Base-by-base conservation (phyloP, 805 yeast species). In the Nakazawaea ambrosiae region DNA sequence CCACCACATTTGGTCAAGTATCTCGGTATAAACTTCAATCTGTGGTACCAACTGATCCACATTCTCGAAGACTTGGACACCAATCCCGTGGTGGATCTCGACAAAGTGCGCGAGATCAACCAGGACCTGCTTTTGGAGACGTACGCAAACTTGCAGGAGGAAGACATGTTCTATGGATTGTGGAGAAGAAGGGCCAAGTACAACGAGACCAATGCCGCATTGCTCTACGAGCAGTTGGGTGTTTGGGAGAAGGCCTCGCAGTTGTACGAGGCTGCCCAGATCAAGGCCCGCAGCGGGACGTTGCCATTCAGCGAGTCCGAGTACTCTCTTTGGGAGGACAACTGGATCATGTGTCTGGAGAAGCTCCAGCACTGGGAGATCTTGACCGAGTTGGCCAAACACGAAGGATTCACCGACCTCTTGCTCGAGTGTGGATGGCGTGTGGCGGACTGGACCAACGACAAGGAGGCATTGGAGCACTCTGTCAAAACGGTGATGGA, bases 351-450 rank as follows among this genome's bases (percentile, higher is more conserved):
- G 27, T 89, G 98, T 65, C 96, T 98, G 3, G 97, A 92, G 54
- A 90, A 90, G 57, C 65, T 92, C 28, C 98, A 92, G 54, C 97
- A 92, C 47, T 92, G 99, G 99, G 98, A 92, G 53, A 81, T 92
- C 33, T 66, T 92, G 42, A 90, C 98, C 0, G 99, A 92, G 51
- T 67, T 94, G 22, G 97, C 98, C 2, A 88, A 90, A 49, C 97
- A 94, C 53, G 99, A 94, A 65, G 97, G 97, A 0, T 94, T 90
- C 55, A 88, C 97, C 0, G 98, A 92, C 52, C 66, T 92, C 46
- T 63, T 94, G 19, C 66, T 92, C n/a, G 99, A 92, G 57, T 94
- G 98, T 70, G 98, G 97, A 27, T 92, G 99, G 99, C 72, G 99
- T 52, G 95, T 92, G 27, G 97, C 98, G 6, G 97, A 92, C 53